Evolutionary conservation across 805 yeast genomes (phyloP).

Genomic region (Metschnikowia amazonensis): DNA sequence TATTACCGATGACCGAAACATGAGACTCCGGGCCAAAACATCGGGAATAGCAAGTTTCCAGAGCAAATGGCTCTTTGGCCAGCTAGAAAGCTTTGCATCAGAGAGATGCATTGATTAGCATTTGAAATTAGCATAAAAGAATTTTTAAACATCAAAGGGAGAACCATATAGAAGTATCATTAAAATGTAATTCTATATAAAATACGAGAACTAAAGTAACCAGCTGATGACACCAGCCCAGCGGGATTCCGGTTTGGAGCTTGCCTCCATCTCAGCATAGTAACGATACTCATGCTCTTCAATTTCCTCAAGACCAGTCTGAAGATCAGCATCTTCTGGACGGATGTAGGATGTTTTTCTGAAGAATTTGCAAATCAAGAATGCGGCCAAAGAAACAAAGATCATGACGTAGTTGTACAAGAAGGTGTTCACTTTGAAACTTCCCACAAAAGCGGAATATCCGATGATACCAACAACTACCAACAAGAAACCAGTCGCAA

Average conservation of each 20-base stretch:
- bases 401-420: slow-evolving; percentile 71
- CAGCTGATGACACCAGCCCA: slow-evolving; percentile 14
- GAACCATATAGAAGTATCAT: neutral
- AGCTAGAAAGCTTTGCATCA: slow-evolving; percentile 44
- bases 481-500: slow-evolving; percentile 31
- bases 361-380: slow-evolving; percentile 33
- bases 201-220: slow-evolving; percentile 9
- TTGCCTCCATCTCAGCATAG: slow-evolving; percentile 34
- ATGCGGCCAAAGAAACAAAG: slow-evolving; percentile 40
- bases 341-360: slow-evolving; percentile 36
- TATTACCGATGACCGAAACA: slow-evolving; percentile 70
- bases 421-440: slow-evolving; percentile 60
- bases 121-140: neutral
- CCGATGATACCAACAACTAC: slow-evolving; percentile 58
- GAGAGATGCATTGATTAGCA: slow-evolving; percentile 47
- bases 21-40: slow-evolving; percentile 62
- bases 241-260: slow-evolving; percentile 14
- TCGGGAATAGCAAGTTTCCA: slow-evolving; percentile 53
- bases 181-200: neutral
- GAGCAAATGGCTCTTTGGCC: slow-evolving; percentile 58
- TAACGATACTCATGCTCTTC: slow-evolving; percentile 47
- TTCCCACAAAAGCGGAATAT: slow-evolving; percentile 63
- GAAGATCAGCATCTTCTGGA: slow-evolving; percentile 46
- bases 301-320: slow-evolving; percentile 43
- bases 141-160: neutral